phyloP scores from a whole-genome alignment of 345 rosid genomes.

The Murraya koenigii region DNA sequence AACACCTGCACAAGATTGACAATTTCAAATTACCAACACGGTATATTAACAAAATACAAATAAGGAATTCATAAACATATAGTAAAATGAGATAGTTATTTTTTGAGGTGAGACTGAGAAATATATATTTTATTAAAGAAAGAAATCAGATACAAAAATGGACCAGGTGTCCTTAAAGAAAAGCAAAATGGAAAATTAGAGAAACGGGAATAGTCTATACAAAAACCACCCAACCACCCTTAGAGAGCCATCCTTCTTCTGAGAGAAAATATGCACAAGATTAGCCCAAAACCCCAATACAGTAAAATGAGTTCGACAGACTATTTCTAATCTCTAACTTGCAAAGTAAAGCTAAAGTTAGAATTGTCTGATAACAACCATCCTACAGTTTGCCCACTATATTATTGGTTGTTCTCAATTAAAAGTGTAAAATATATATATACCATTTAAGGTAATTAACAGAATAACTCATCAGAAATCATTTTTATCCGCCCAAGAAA shows the following conservation, averaged over 20 bases:
- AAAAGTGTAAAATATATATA: not conserved
- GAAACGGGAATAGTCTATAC: not conserved
- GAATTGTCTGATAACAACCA: not conserved
- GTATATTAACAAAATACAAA: not conserved
- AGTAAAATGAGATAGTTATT: not conserved
- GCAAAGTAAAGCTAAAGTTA: not conserved
- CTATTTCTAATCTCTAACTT: not conserved
- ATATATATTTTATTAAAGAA: not conserved
- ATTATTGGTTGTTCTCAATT: no score
- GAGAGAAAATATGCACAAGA: not conserved
- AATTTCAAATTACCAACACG: slow-evolving; percentile 1
- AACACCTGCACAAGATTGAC: slow-evolving; percentile 58
- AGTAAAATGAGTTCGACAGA: not conserved
- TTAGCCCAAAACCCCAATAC: not conserved
- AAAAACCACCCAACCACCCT: no score
- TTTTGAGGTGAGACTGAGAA: not conserved
- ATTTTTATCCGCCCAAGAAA: not conserved
- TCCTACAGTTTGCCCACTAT: not conserved
- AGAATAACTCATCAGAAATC: not conserved
- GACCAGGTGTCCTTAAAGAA: not conserved
- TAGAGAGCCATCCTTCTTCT: not conserved
- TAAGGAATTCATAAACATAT: not conserved
- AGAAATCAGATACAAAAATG: not conserved
- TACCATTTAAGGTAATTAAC: no score
- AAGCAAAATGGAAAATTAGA: not conserved